These are phyloP conservation scores for Geotrichum klebahnii DNA, from an alignment of 1,139 yeast species.

Conservation along the genomic window DNA sequence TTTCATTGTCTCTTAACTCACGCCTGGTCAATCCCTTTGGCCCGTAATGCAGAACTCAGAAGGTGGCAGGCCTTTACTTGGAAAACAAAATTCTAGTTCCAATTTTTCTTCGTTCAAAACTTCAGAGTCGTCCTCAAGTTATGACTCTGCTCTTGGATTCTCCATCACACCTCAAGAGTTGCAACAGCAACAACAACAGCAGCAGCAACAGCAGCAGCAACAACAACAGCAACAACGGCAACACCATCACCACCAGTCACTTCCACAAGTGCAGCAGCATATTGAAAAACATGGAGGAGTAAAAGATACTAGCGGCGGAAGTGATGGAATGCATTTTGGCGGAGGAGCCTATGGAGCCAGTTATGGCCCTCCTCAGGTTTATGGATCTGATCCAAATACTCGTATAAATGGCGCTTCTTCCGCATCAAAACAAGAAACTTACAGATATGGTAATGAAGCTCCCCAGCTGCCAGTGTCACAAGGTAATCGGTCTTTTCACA, in stretches of 20 bases:
- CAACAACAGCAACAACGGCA: no score
- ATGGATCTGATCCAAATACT: slow-evolving; percentile 1
- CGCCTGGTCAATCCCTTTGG: no score
- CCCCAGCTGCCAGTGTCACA: neutral
- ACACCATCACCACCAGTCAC: slow-evolving; percentile 5
- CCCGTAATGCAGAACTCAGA: no score
- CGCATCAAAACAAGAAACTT: neutral
- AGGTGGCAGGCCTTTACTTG: no score
- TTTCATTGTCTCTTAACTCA: no score
- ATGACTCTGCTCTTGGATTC: neutral
- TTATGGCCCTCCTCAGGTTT: slow-evolving; percentile 13
- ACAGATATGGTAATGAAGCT: neutral
- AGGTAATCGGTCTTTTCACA: neutral
- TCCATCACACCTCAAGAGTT: neutral
- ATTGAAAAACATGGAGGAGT: neutral
- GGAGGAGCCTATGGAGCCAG: slow-evolving; percentile 7
- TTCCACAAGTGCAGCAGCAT: no score
- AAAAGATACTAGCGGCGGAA: neutral
- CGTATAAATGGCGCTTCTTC: neutral
- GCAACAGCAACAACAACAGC: slow-evolving; percentile 8
- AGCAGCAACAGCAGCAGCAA: no score
- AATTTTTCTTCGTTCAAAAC: slow-evolving; percentile 7
- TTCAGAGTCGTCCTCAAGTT: neutral
- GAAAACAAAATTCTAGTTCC: slow-evolving; percentile 18
- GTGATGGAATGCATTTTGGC: slow-evolving; percentile 13